These are phyloP conservation scores for Candida hungchunana DNA, from an alignment of 805 yeast genomes.

Conservation along the genomic window DNA sequence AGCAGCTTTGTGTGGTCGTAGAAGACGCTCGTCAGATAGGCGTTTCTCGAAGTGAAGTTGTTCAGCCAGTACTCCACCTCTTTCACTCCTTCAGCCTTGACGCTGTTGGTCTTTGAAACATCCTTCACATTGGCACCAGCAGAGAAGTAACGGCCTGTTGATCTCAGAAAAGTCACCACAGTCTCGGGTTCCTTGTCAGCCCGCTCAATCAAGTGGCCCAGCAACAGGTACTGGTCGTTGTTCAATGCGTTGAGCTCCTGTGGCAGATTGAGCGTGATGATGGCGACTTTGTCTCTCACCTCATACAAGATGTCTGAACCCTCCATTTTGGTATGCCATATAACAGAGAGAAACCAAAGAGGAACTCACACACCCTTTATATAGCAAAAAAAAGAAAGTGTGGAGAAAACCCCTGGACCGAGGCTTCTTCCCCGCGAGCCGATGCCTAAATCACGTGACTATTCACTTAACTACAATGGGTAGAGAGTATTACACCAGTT, in stretches of 20 bases:
- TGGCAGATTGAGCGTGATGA: slow-evolving; percentile 66
- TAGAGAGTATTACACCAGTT: no score
- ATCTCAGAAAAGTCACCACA: slow-evolving; percentile 58
- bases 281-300: slow-evolving; percentile 41
- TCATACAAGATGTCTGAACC: slow-evolving; percentile 29
- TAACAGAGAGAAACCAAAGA: neutral
- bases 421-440: no score
- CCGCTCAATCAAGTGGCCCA: slow-evolving; percentile 53
- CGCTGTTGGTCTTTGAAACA: slow-evolving; percentile 14
- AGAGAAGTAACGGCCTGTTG: slow-evolving; percentile 72
- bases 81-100: slow-evolving; percentile 24
- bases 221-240: slow-evolving; percentile 55
- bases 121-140: slow-evolving; percentile 76
- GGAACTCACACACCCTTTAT: no score
- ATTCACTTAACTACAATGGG: no score
- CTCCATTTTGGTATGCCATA: slow-evolving; percentile 14
- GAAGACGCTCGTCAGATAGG: slow-evolving; percentile 61
- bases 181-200: slow-evolving; percentile 65
- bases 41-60: slow-evolving; percentile 65
- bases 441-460: no score
- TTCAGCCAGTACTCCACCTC: slow-evolving; percentile 44
- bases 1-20: slow-evolving; percentile 68
- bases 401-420: slow-evolving; percentile 5
- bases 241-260: slow-evolving; percentile 60
- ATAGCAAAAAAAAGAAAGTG: slow-evolving; percentile 1